Base-by-base conservation (phyloP, 148 eudicot species). In the Nyssa sinensis region DNA sequence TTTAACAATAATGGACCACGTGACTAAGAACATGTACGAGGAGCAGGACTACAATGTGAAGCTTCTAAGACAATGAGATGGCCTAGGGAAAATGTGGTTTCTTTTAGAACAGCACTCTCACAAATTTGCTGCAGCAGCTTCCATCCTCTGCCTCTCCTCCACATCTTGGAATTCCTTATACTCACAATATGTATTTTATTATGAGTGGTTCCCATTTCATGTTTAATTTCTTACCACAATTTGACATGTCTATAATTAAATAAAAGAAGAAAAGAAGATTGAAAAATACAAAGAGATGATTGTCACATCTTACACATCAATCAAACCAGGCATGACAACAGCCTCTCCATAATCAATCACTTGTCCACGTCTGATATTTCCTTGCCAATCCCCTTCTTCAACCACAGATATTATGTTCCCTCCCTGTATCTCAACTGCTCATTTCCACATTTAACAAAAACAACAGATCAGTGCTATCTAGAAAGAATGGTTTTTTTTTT, bases 271-370 rank as follows among this genome's bases (percentile, higher is more conserved):
- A 31, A 47, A 8, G 24, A 17, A 30, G n/a, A 19, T 16, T 4
- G 9, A 37, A 4, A 37, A 53, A 53, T 3, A 39, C 5, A 17
- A 23, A 58, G 16, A 47, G 62, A 63, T 69, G 10, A 60, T 75
- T 62, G 74, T n/a, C 24, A 51, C n/a, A 66, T 74, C 97, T 88
- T 88, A 95, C 99, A 91, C 94, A 78, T 95, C 98, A 66, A 95
- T 82, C 75, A 95, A 85, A 80, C 99, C 99, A 59, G 99, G 99
- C 99, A 95, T 95, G 82, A 95, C 81, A 83, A 95, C 99, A 57
- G 98, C 90, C 70, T 95, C 89, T 70, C 97, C 97, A 83, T 86
- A 95, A 77, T 95, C 91, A 67, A 95, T 58, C 62, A 91, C 78
- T 34, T 81, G 81, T 67, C 69, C 86, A 11, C 51, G 79, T 79